These are phyloP conservation scores for Xylona heveae DNA, from an alignment of 495 filamentous ascomycete species.

Conservation along the genomic window DNA sequence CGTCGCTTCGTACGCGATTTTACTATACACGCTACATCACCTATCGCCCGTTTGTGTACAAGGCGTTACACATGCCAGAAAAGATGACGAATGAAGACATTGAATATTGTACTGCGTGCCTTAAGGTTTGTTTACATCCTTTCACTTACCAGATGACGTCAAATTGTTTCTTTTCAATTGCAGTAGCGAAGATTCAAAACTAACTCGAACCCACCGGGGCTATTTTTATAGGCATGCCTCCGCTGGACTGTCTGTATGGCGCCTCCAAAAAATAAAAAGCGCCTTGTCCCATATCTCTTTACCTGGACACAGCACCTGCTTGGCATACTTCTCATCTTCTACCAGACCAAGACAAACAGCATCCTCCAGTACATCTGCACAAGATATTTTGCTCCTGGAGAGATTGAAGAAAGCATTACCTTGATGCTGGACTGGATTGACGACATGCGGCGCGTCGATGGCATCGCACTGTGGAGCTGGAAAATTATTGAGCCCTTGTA, in stretches of 20 bases:
- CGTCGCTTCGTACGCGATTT: constrained; percentile 32
- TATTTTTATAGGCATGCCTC: constrained; percentile 15
- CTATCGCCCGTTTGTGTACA: constrained; percentile 37
- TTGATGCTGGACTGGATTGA: constrained; percentile 6
- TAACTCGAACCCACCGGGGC: too few relatives aligned
- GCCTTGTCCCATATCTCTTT: constrained; percentile 32
- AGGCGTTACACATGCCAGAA: constrained; percentile 33
- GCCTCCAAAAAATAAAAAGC: constrained; percentile 29
- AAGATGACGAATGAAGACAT: constrained; percentile 29
- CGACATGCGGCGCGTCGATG: constrained; percentile 4
- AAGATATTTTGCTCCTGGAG: constrained; percentile 3
- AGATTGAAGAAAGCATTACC: constrained; percentile 4
- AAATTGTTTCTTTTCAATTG: neutral
- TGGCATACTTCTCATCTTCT: constrained; percentile 30
- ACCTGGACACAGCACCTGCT: constrained; percentile 37
- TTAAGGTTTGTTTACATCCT: constrained; percentile 13
- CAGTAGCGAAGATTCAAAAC: too few relatives aligned
- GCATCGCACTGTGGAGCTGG: constrained; percentile 4
- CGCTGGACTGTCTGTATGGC: constrained; percentile 36
- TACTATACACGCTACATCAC: constrained; percentile 37
- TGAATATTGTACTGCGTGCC: constrained; percentile 26
- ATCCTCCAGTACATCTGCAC: constrained; percentile 22
- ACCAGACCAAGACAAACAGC: constrained; percentile 25
- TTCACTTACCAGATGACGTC: neutral
- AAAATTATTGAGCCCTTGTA: too few relatives aligned